Conservation (phyloP, 164 flowering plant species). For the Brasenia schreberi region DNA sequence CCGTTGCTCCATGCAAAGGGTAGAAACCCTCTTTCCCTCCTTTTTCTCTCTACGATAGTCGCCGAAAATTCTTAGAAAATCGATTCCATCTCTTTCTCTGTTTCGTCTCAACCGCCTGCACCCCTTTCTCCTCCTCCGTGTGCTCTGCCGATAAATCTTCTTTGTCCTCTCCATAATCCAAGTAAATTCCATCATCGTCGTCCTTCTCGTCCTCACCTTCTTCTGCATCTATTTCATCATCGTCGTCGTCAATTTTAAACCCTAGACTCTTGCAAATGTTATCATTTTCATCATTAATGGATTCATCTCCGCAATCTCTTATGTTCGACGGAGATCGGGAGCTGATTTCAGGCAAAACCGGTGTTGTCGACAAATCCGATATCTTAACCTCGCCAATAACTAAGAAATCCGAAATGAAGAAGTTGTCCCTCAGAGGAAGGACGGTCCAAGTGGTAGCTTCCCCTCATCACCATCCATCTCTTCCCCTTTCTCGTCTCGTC, state of each 20-base stretch:
- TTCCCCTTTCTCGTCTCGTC: no score
- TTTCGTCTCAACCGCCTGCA: constrained; percentile 97
- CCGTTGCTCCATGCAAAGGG: no score
- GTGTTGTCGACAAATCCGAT: constrained; percentile 11
- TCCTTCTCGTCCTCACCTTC: background rate
- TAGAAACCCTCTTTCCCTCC: no score
- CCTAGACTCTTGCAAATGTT: constrained; percentile 6
- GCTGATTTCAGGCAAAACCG: background rate
- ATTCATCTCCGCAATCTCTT: no score
- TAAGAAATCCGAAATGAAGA: constrained; percentile 3
- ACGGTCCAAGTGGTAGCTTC: constrained; percentile 56
- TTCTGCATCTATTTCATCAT: background rate
- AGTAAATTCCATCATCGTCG: background rate
- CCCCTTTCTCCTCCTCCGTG: constrained; percentile 62
- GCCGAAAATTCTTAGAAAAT: no score
- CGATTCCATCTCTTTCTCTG: no score
- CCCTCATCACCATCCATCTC: no score
- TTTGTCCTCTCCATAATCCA: constrained; percentile 3
- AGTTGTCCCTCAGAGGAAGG: constrained; percentile 52
- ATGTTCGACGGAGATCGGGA: background rate
- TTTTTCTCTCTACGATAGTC: no score
- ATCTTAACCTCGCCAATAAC: constrained; percentile 16
- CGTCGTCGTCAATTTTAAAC: constrained; percentile 8
- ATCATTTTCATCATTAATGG: constrained; percentile 2
- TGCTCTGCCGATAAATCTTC: constrained; percentile 8